Conservation (phyloP, 768 basidiomycete genomes). For the Kockovaella imperatae region DNA sequence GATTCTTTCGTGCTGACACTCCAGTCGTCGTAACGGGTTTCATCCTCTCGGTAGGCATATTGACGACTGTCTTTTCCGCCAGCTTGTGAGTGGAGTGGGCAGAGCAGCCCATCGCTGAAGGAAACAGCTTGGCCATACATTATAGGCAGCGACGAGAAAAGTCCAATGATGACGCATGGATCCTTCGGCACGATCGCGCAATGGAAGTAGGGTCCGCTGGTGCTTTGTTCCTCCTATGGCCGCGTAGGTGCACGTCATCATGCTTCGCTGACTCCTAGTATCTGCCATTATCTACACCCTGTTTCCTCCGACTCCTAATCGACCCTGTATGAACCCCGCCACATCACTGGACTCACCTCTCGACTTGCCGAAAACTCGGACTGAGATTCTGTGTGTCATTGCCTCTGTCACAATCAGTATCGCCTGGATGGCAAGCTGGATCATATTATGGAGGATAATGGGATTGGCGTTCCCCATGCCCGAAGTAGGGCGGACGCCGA, state of each 20-base stretch:
- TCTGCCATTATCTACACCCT: conserved; percentile 33
- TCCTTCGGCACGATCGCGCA: conserved; percentile 9
- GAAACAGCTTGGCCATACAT: not conserved
- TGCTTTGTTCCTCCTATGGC: conserved; percentile 29
- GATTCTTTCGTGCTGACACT: not conserved
- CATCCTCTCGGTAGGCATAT: conserved; percentile 5
- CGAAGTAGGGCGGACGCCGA: not conserved
- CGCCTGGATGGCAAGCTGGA: conserved; percentile 26
- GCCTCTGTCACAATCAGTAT: conserved; percentile 15
- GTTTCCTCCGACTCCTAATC: conserved; percentile 23
- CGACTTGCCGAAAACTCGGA: conserved; percentile 7
- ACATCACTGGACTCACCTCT: conserved; percentile 4
- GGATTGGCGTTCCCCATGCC: conserved; percentile 33
- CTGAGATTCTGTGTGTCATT: conserved; percentile 14
- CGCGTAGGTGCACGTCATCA: conserved; percentile 16
- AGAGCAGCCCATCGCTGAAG: no score
- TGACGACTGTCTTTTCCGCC: conserved; percentile 3
- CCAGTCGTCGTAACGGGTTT: conserved; percentile 5
- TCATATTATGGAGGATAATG: conserved; percentile 22
- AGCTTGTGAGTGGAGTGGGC: conserved; percentile 7
- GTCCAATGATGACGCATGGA: not conserved
- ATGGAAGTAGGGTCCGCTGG: conserved; percentile 22
- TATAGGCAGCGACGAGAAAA: conserved; percentile 6
- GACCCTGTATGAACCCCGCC: conserved; percentile 27
- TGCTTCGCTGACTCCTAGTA: conserved; percentile 11